phyloP scores from a whole-genome alignment of 169 alveolate species.

The Plasmodium cynomolgi region DNA sequence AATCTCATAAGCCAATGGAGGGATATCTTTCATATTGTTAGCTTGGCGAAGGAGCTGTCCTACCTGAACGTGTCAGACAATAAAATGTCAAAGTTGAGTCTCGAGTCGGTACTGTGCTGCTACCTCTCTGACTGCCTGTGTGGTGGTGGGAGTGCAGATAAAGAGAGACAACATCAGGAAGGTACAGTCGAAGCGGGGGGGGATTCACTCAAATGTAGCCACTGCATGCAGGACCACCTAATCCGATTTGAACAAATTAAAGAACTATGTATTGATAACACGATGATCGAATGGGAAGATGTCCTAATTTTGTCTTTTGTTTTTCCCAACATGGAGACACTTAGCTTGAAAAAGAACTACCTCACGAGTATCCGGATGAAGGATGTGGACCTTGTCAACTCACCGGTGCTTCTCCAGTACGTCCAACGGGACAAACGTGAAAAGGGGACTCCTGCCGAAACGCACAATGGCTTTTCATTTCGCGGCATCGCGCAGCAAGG shows the following conservation, averaged over 20 bases:
- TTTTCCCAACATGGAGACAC: slow-evolving; percentile 52
- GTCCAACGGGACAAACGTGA: slow-evolving; percentile 3
- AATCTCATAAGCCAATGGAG: slow-evolving; percentile 47
- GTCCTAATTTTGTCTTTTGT: slow-evolving; percentile 43
- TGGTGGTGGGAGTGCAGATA: neutral
- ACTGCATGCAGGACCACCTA: neutral
- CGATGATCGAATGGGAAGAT: slow-evolving; percentile 60
- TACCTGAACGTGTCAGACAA: slow-evolving; percentile 61
- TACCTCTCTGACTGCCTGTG: neutral
- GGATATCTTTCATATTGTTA: slow-evolving; percentile 53
- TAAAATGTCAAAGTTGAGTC: slow-evolving; percentile 5
- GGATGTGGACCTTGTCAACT: neutral
- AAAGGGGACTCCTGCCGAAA: neutral
- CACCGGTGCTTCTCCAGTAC: slow-evolving; percentile 6
- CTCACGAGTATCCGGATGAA: slow-evolving; percentile 28
- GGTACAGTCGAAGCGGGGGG: neutral
- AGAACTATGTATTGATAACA: slow-evolving; percentile 53
- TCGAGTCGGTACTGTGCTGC: neutral
- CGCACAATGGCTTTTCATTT: neutral
- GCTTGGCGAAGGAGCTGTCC: slow-evolving; percentile 36
- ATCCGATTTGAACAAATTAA: slow-evolving; percentile 47
- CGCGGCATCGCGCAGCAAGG: neutral
- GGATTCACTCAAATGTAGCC: neutral
- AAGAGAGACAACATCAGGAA: neutral
- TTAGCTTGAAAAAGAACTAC: slow-evolving; percentile 64